phyloP scores from a whole-genome alignment of 495 filamentous ascomycete species.

The Trichocladium uniseriatum region DNA sequence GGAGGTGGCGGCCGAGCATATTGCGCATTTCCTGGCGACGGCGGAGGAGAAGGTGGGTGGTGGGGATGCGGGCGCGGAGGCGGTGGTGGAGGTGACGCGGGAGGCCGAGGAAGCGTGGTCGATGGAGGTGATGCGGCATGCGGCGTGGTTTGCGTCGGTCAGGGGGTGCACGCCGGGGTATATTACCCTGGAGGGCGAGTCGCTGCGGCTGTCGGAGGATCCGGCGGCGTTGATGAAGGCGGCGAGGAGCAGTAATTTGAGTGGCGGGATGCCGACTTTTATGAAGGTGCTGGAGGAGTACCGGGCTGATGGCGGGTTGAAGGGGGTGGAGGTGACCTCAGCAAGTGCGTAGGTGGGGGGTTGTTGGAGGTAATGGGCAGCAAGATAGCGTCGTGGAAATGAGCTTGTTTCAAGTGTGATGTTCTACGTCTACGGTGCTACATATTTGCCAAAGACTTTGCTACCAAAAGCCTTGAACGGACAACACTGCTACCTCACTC shows the following conservation, averaged over 20 bases:
- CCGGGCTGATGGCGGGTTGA: slow-evolving; percentile 25
- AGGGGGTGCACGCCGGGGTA: slow-evolving; percentile 50
- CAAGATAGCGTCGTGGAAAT: too few relatives aligned
- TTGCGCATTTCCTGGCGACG: slow-evolving; percentile 38
- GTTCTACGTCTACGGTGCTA: too few relatives aligned
- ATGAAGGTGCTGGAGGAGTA: slow-evolving; percentile 23
- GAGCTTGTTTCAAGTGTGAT: too few relatives aligned
- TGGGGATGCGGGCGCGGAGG: slow-evolving; percentile 15
- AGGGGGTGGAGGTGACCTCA: slow-evolving; percentile 14
- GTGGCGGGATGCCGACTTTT: slow-evolving; percentile 22
- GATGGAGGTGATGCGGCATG: slow-evolving; percentile 31
- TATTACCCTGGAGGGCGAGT: slow-evolving; percentile 40
- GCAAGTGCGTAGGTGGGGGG: not conserved
- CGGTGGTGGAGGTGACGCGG: slow-evolving; percentile 34
- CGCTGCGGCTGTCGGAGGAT: slow-evolving; percentile 6
- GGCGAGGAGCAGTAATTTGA: slow-evolving; percentile 16
- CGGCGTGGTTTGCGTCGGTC: slow-evolving; percentile 30
- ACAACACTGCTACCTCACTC: too few relatives aligned
- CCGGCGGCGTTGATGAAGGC: slow-evolving; percentile 26
- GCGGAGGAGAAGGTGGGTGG: slow-evolving; percentile 29
- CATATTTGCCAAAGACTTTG: too few relatives aligned
- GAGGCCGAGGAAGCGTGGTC: slow-evolving; percentile 42
- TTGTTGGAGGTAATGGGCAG: not conserved
- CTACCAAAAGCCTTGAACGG: too few relatives aligned
- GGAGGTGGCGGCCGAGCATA: slow-evolving; percentile 31